Percentiles rank a stretch among this genome's conserved stretches.
These are phyloP conservation scores for Lachnellula subtilissima DNA, from an alignment of 2,329 filamentous ascomycete genomes.

Conservation along the genomic window DNA sequence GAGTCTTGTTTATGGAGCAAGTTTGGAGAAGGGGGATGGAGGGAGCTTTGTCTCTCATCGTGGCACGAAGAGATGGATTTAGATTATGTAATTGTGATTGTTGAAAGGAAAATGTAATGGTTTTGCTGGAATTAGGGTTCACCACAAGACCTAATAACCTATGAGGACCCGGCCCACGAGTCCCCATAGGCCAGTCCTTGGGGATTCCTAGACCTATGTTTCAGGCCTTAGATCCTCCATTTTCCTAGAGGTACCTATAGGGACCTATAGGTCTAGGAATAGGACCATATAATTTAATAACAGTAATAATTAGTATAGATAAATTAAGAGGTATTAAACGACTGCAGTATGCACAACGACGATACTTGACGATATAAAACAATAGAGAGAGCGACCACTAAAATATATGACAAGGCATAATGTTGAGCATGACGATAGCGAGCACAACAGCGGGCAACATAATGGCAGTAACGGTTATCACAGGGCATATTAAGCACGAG, in stretches of 20 bases:
- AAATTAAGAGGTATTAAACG: too few relatives aligned
- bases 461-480: conserved; percentile 7
- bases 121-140: too few relatives aligned
- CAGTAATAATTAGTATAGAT: too few relatives aligned
- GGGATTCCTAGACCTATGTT: too few relatives aligned
- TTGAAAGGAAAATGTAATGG: neutral
- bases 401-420: conserved; percentile 17
- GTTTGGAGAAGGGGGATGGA: conserved; percentile 39
- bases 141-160: too few relatives aligned
- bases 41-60: conserved; percentile 51
- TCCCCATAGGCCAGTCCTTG: too few relatives aligned
- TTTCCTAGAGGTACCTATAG: too few relatives aligned
- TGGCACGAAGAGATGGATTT: conserved; percentile 51
- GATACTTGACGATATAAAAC: conserved; percentile 8
- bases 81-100: neutral
- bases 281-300: too few relatives aligned
- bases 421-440: conserved; percentile 11
- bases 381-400: conserved; percentile 9
- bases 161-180: too few relatives aligned
- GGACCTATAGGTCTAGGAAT: too few relatives aligned
- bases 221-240: too few relatives aligned
- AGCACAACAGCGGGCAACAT: conserved; percentile 11
- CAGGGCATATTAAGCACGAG: conserved; percentile 9
- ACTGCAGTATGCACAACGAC: too few relatives aligned
- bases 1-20: conserved; percentile 35